These are phyloP conservation scores for Tylopilus sp. DNA, from an alignment of 1,284 basidiomycete genomes.

Conservation along the genomic window DNA sequence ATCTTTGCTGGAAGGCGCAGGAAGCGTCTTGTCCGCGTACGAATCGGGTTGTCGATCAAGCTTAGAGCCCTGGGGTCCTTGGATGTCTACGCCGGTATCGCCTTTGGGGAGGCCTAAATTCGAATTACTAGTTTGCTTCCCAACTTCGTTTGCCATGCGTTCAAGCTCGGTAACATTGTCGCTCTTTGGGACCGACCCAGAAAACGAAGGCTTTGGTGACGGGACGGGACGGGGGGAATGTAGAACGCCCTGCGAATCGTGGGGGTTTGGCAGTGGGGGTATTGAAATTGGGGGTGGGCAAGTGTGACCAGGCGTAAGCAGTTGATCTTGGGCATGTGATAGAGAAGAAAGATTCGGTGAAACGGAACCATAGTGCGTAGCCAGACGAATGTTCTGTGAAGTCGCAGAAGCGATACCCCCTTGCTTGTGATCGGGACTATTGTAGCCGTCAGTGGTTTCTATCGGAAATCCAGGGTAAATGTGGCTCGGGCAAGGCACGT, in stretches of 20 bases:
- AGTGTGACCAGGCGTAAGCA: constrained; percentile 9
- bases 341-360: constrained; percentile 45
- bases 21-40: constrained; percentile 53
- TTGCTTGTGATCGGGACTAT: constrained; percentile 43
- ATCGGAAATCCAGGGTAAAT: constrained; percentile 6
- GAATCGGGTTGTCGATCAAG: constrained; percentile 10
- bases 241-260: constrained; percentile 26
- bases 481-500: constrained; percentile 6
- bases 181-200: constrained; percentile 44
- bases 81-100: constrained; percentile 17
- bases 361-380: constrained; percentile 53
- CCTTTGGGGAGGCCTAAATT: constrained; percentile 39
- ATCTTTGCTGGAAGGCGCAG: constrained; percentile 43
- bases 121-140: constrained; percentile 36
- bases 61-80: constrained; percentile 7
- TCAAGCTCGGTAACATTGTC: constrained; percentile 60
- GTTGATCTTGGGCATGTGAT: constrained; percentile 14
- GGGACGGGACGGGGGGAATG: constrained; percentile 31
- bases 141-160: constrained; percentile 58
- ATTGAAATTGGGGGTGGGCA: constrained; percentile 23
- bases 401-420: constrained; percentile 56
- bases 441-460: constrained; percentile 10
- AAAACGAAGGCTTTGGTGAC: constrained; percentile 31
- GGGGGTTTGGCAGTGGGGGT: constrained; percentile 26
- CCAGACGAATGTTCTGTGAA: constrained; percentile 52